Base-by-base conservation (phyloP, 352 stramenopile genomes). In the Phytopythium cucurbitacearum region DNA sequence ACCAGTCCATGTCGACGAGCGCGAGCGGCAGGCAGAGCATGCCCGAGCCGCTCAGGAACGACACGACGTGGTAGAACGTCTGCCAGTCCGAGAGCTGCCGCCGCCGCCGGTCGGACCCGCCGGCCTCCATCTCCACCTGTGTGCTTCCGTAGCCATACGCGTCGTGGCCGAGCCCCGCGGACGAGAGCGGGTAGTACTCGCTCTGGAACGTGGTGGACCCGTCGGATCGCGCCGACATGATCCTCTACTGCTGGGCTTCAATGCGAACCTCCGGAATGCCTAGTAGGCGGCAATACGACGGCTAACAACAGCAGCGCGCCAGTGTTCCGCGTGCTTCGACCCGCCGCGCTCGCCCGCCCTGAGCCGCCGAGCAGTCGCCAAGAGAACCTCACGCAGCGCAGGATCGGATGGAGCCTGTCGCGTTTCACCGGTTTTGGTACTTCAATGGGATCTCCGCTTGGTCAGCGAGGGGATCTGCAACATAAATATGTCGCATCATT, bases 1-100 rank as follows among this genome's bases (percentile, higher is more conserved):
- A 89, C 81, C 81, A 91, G 50, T 89, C 70, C 47, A 91, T 82
- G 56, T 91, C 74, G 45, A 91, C 81, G 6, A 91, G 73, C 32
- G 78, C 81, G 7, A 91, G 58, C 12, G 81, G 81, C 32, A 91
- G 57, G 52, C 69, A 88, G 21, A 91, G 62, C 69, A 91, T 81
- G 0, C 81, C 81, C 4, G 78, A 83, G 58, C 81, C 81, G 11
- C 77, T 80, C 55, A 87, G 87, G 62, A 84, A 91, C 35, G 81
- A 89, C 54, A 89, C 62, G 45, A 91, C 50, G 46, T 89, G 81
- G 51, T 73, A 88, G 39, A 74, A 72, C 13, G 69, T 78, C 72
- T 91, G 76, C 76, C 73, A 87, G 48, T 72, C 66, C 37, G 67
- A 74, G 13, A 90, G 62, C 12, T 69, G 60, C 42, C 51, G 43